These are phyloP conservation scores for Poa annua DNA, from an alignment of 176 grass and related monocot species.

Conservation along the genomic window DNA sequence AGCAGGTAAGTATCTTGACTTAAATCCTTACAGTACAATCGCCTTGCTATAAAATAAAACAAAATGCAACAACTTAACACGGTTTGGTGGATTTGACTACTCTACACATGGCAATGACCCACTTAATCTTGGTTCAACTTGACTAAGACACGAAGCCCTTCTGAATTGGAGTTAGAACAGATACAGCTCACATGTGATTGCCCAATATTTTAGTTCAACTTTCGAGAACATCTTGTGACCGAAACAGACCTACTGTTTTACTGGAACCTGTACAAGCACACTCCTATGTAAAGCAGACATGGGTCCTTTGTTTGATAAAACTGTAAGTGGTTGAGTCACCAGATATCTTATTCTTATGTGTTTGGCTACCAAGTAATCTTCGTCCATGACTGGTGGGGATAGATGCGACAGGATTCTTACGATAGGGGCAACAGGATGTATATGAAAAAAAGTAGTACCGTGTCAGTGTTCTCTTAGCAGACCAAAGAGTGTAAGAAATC, in stretches of 20 bases:
- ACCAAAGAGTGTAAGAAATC: too few species aligned
- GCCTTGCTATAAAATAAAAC: background rate
- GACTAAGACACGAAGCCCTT: background rate
- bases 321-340: background rate
- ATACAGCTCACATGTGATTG: background rate
- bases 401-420: background rate
- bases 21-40: background rate
- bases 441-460: background rate
- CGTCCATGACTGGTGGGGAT: background rate
- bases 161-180: background rate
- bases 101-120: background rate
- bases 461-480: too few species aligned
- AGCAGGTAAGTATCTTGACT: background rate
- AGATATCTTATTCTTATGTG: background rate
- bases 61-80: background rate
- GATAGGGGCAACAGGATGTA: background rate
- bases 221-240: background rate
- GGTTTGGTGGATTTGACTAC: background rate
- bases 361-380: background rate
- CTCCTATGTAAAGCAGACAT: background rate
- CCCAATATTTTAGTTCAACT: background rate
- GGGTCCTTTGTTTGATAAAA: background rate
- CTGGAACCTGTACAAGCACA: background rate
- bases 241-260: background rate
- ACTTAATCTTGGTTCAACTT: constrained; percentile 2